Evolutionary conservation across 768 basidiomycete genomes (phyloP).

Genomic region (Russula sp.): DNA sequence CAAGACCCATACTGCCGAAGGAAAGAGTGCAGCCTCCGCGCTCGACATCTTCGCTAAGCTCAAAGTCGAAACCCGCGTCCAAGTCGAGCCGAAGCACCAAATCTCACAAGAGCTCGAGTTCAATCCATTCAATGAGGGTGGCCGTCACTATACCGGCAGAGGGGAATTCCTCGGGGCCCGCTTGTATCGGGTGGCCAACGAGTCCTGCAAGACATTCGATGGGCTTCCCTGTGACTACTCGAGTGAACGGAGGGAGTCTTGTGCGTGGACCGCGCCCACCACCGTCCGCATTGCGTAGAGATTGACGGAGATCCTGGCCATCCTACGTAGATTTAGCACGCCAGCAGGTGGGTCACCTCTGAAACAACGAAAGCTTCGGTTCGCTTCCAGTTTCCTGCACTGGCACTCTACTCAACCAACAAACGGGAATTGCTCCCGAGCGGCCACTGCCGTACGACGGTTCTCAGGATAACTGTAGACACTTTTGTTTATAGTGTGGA

Average conservation of each 20-base stretch:
- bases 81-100: constrained; percentile 6
- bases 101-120: constrained; percentile 9
- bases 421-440: too few species aligned
- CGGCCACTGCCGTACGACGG: neutral
- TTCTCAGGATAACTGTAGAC: neutral
- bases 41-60: neutral
- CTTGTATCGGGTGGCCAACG: neutral
- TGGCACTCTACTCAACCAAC: neutral
- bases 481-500: neutral
- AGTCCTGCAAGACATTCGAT: neutral
- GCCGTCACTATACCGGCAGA: neutral
- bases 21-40: neutral
- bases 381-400: neutral
- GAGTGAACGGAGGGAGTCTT: neutral
- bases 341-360: neutral
- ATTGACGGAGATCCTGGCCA: neutral
- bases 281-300: neutral
- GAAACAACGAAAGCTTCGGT: neutral
- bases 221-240: neutral
- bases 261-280: constrained; percentile 15
- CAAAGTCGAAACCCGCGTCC: neutral
- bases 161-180: neutral
- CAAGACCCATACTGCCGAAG: neutral
- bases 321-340: neutral
- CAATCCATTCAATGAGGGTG: constrained; percentile 1